Evolutionary conservation across 176 grass and related monocot genomes (phyloP).

Genomic region (Zea mays): DNA sequence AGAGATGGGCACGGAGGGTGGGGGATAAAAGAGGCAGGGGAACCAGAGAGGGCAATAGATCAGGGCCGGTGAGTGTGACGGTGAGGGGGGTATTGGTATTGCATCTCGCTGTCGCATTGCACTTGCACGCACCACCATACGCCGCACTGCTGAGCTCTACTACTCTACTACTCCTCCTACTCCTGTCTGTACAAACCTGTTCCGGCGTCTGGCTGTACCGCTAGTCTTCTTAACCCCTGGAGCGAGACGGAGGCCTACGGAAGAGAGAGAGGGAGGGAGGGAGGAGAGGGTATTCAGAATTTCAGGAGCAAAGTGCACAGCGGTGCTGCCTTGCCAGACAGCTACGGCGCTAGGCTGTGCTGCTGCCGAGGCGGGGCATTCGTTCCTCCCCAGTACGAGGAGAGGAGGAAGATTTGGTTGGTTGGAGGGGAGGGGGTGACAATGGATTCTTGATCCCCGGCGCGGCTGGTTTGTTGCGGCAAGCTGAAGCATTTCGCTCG

Average conservation of each 20-base stretch:
- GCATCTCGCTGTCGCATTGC: constrained; percentile 19
- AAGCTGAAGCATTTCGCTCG: constrained; percentile 5
- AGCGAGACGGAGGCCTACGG: constrained; percentile 1
- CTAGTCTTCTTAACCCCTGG: constrained; percentile 35
- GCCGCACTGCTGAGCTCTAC: constrained; percentile 10
- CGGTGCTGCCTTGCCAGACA: constrained; percentile 7
- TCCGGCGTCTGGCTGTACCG: neutral
- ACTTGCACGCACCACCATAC: constrained; percentile 22
- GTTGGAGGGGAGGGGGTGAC: neutral
- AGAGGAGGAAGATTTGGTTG: neutral
- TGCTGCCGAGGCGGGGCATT: constrained; percentile 1
- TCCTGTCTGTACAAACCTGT: neutral
- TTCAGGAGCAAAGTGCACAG: constrained; percentile 5
- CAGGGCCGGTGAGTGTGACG: neutral
- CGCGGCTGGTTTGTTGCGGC: constrained; percentile 25
- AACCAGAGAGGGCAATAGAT: constrained; percentile 21
- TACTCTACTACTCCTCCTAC: neutral
- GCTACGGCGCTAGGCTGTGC: constrained; percentile 2
- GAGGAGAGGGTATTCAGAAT: neutral
- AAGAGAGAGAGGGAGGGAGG: neutral
- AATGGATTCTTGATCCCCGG: constrained; percentile 33
- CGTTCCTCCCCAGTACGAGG: neutral
- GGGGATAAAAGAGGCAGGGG: constrained; percentile 40
- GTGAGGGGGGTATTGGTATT: neutral
- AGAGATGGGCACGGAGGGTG: neutral